These are phyloP conservation scores for Leccinum incarnatum DNA, from an alignment of 768 basidiomycete species.

Conservation along the genomic window DNA sequence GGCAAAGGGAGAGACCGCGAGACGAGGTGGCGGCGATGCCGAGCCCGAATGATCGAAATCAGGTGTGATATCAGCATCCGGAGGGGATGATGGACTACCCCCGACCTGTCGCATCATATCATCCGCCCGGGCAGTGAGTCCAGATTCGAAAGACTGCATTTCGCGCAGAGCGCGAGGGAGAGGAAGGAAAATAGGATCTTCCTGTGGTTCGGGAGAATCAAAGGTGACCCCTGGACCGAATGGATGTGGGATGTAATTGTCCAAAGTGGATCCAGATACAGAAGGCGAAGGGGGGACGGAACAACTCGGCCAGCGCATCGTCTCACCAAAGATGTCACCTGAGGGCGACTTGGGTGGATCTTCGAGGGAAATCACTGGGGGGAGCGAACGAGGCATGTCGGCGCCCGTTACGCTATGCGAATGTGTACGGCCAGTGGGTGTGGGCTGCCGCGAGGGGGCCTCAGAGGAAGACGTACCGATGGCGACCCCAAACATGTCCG, in stretches of 20 bases:
- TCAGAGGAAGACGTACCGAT: constrained; percentile 29
- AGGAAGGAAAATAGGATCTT: constrained; percentile 41
- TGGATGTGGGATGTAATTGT: constrained; percentile 44
- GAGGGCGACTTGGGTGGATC: constrained; percentile 28
- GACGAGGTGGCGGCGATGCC: constrained; percentile 20
- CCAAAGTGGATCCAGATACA: constrained; percentile 19
- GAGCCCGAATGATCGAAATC: constrained; percentile 4
- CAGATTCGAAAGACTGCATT: constrained; percentile 88
- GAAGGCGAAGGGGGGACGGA: constrained; percentile 37
- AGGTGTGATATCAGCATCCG: neutral
- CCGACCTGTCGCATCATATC: constrained; percentile 26
- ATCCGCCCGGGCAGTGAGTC: constrained; percentile 66
- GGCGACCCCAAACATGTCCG: constrained; percentile 44
- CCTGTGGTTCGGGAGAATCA: constrained; percentile 53
- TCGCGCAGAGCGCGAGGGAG: constrained; percentile 63
- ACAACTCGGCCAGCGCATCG: constrained; percentile 57
- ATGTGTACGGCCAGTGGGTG: constrained; percentile 56
- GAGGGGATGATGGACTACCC: constrained; percentile 11
- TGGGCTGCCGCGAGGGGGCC: constrained; percentile 30
- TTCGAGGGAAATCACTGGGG: constrained; percentile 21
- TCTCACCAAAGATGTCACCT: constrained; percentile 59
- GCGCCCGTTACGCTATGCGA: constrained; percentile 78
- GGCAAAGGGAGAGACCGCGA: constrained; percentile 26
- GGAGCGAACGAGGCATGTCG: constrained; percentile 49
- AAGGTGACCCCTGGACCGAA: constrained; percentile 65